Base-by-base conservation (phyloP, 352 stramenopile species). In the Globisporangium parvum region DNA sequence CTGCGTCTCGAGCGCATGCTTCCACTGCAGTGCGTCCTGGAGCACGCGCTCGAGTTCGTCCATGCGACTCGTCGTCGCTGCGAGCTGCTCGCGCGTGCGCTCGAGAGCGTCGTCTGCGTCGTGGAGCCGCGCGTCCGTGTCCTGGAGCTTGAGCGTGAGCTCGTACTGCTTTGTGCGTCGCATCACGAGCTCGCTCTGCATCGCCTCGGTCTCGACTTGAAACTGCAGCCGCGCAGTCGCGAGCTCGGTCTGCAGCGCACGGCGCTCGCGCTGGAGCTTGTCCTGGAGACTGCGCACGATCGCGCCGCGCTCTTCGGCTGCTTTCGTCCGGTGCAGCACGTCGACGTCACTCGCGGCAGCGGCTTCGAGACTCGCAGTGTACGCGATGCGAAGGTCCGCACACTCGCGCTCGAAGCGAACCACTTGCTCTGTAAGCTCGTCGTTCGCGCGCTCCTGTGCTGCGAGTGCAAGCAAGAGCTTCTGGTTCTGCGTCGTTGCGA, bases 151-250 rank as follows among this genome's bases (percentile, higher is more conserved):
- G 11, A 88, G 58, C 23, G 79, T 85, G 17, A 92, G 70, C n/a
- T 92, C 82, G 53, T 89, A 92, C 47, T 92, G 79, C 44, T 86
- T 88, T 51, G 81, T 89, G 15, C 82, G 71, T 1, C 82, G 68
- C 70, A 86, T 75, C 0, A 90, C 73, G 0, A 92, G 59, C 67
- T 92, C 82, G 12, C 64, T 81, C 53, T 90, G 75, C 35, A 86
- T 65, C 40, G 80, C 75, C 20, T 90, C 79, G 3, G 85, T 69
- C 57, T 85, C 68, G 28, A 88, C 57, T 35, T 87, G 72, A n/a
- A 75, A 67, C 17, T 71, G 64, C n/a, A 81, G 46, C 6, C 72
- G 74, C 45, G 66, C 67, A 9, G 51, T 58, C 1, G 68, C 55
- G 24, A 90, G 39, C 20, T 90, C 77, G 3, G 77, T 57, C 23